These are phyloP conservation scores for Pythium coloratum DNA, from an alignment of 352 stramenopile species.

Conservation along the genomic window DNA sequence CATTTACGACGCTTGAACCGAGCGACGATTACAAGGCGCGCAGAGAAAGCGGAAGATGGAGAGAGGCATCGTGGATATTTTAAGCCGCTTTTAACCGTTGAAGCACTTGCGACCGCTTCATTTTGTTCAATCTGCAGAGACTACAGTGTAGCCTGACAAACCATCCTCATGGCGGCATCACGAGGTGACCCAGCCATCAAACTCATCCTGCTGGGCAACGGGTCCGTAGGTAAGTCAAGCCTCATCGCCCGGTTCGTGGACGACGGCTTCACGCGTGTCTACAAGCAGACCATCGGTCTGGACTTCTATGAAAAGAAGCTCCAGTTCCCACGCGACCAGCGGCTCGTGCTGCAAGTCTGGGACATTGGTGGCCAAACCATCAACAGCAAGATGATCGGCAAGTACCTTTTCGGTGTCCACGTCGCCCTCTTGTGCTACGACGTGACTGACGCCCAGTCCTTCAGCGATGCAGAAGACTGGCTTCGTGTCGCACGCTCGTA, in stretches of 20 bases:
- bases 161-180: constrained; percentile 13
- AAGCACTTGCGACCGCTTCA: background rate
- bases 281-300: constrained; percentile 87
- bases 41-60: background rate
- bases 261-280: constrained; percentile 77
- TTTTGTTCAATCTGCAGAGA: background rate
- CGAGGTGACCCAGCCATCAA: constrained; percentile 70
- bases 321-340: constrained; percentile 66
- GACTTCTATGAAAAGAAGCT: constrained; percentile 90
- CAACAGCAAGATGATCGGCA: constrained; percentile 85
- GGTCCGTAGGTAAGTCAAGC: constrained; percentile 84
- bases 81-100: constrained; percentile 8
- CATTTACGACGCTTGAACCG: background rate
- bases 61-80: constrained; percentile 8
- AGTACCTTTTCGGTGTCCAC: constrained; percentile 81
- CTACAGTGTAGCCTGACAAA: background rate
- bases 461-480: constrained; percentile 83
- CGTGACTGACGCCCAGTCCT: constrained; percentile 83
- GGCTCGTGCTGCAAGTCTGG: constrained; percentile 82
- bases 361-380: constrained; percentile 90
- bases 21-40: background rate
- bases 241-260: constrained; percentile 84
- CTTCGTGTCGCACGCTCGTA: constrained; percentile 39
- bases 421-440: constrained; percentile 87
- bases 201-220: constrained; percentile 84